Evolutionary conservation across 2,329 filamentous ascomycete species (phyloP), one percentile per base, ranked within the genome.

Genomic region (Hymenoscyphus fructigenus): DNA sequence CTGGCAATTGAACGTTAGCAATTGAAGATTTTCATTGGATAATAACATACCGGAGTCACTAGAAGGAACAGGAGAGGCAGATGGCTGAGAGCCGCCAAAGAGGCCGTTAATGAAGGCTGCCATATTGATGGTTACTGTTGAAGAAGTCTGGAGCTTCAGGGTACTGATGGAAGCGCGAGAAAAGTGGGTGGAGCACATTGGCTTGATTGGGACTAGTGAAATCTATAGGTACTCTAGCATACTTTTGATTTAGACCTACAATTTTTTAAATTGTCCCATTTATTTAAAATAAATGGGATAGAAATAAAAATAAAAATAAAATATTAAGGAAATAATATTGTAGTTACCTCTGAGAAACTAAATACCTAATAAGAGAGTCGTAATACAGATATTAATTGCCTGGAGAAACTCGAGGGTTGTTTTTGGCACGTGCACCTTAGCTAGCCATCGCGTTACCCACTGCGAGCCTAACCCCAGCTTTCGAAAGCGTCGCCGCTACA

Each of bases 71-170:
- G 81, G 78, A 70, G 82, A 82, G 69, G 81, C 81, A 57, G 80
- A 78, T 68, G 87, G 81, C 81, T 91, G 88, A 75, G 82, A 82
- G 76, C 85, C 88, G 74, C 89, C 89, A 72, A 93, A 85, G 74
- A 92, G 78, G 75, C 85, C 86, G 79, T 90, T 72, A 56, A 76
- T 57, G 28, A 76, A 53, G 55, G 66, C 72, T 29, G 75, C 75
- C 75, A 76, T 76, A 58, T 63, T 71, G 65, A 63, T 65, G 47
- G 38, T 62, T 53, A 23, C 47, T 53, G 47, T 53, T 23, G 47
- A 53, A 9, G 47, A 23, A 20, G 20, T 53, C 47, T 53, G 47
- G 47, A 26, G 47, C 47, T 53, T 53, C 47, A 26, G 20, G 23
- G 47, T 53, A 53, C 44, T 20, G n/a, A 50, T 23, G n/a, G 47